These are phyloP conservation scores for Cryphonectria radicalis DNA, from an alignment of 2,329 filamentous ascomycete genomes.

Conservation along the genomic window DNA sequence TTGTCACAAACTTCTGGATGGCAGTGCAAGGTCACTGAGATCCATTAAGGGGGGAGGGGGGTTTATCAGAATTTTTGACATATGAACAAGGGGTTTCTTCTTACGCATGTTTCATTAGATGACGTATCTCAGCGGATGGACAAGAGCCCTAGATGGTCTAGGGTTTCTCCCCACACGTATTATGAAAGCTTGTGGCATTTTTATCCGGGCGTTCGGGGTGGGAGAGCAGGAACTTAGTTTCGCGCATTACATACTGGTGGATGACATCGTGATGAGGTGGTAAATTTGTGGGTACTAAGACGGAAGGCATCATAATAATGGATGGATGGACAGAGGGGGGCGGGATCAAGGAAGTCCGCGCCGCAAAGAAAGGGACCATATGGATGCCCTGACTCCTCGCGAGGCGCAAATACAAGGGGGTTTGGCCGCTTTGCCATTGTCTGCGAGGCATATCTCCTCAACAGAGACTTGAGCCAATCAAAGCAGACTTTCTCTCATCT, in stretches of 20 bases:
- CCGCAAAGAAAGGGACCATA: neutral
- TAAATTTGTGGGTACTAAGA: neutral
- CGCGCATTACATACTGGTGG: neutral
- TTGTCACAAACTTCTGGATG: constrained; percentile 83
- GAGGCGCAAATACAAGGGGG: neutral
- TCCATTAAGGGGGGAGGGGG: constrained; percentile 53
- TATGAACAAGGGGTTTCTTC: constrained; percentile 28
- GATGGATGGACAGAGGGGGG: neutral
- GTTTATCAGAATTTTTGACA: constrained; percentile 32
- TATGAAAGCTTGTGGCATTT: constrained; percentile 13
- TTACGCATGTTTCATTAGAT: constrained; percentile 8
- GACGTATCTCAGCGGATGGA: neutral
- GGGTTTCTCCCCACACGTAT: neutral
- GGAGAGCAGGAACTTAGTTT: neutral
- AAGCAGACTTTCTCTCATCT: neutral
- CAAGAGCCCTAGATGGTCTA: neutral
- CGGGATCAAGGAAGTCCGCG: neutral
- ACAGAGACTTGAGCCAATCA: neutral
- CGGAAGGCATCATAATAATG: neutral
- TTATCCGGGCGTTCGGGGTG: constrained; percentile 15
- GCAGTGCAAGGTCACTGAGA: constrained; percentile 83
- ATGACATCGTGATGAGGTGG: neutral
- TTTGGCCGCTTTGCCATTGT: neutral
- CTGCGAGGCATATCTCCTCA: neutral
- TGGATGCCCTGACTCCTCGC: neutral